phyloP scores from a whole-genome alignment of 305 asterid genomes.

The Solanum chacoense region DNA sequence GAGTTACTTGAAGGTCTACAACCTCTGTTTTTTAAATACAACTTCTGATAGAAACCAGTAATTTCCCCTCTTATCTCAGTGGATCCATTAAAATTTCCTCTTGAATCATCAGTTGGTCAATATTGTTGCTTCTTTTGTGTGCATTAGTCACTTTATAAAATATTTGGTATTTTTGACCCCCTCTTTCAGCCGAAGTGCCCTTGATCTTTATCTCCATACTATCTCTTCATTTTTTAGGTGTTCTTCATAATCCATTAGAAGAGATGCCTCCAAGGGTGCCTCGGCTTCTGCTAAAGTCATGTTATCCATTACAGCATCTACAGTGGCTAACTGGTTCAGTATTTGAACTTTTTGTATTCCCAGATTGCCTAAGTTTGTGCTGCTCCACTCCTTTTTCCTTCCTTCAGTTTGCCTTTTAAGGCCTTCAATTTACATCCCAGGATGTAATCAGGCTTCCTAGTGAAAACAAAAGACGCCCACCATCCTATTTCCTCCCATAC shows the following conservation, averaged over 20 bases:
- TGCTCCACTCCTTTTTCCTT: not conserved
- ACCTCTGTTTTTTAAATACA: not conserved
- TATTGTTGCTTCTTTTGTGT: not conserved
- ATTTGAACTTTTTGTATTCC: not conserved
- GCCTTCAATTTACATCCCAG: not conserved
- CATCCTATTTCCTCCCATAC: not conserved
- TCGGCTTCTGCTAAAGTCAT: not conserved
- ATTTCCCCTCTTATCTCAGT: not conserved
- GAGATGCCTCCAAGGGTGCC: not conserved
- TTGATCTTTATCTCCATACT: not conserved
- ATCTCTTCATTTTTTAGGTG: not conserved
- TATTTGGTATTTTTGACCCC: not conserved
- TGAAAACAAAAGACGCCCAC: not conserved
- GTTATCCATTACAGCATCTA: not conserved
- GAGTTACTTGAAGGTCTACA: not conserved
- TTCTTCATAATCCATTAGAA: not conserved
- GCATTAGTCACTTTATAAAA: not conserved
- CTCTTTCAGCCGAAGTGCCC: not conserved
- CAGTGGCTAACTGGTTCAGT: not conserved
- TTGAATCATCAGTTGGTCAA: not conserved
- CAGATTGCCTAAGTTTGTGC: not conserved
- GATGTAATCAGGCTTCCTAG: not conserved
- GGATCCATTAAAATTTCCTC: not conserved
- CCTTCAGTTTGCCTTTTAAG: not conserved
- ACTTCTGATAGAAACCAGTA: not conserved